Evolutionary conservation across 2,329 filamentous ascomycete genomes (phyloP).

Genomic region (Fusarium temperatum): DNA sequence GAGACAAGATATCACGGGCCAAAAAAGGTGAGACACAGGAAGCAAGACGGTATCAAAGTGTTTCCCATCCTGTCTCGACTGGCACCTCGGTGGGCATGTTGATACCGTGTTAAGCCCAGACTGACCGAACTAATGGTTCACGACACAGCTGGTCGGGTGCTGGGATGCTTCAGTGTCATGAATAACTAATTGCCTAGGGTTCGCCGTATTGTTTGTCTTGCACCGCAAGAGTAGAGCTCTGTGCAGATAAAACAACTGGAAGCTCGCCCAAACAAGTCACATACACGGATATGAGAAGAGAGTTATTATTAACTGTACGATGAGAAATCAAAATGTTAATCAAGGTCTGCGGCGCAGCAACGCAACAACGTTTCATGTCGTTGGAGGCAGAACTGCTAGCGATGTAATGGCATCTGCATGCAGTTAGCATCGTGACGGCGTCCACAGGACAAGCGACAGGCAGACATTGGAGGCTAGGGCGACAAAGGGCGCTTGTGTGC

Average conservation of each 20-base stretch:
- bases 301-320: neutral
- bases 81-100: constrained; percentile 13
- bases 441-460: constrained; percentile 16
- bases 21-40: constrained; percentile 29
- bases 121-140: constrained; percentile 9
- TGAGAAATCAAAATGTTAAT: neutral
- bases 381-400: constrained; percentile 31
- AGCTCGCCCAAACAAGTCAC: neutral
- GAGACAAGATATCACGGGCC: constrained; percentile 33
- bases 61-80: constrained; percentile 8
- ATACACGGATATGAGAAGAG: neutral
- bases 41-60: constrained; percentile 20
- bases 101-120: neutral
- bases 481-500: constrained; percentile 25
- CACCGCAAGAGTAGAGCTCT: neutral
- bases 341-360: constrained; percentile 19
- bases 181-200: neutral
- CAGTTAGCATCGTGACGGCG: constrained; percentile 30
- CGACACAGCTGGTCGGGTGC: neutral
- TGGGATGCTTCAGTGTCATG: neutral
- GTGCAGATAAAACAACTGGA: neutral
- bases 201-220: neutral
- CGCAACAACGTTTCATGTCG: constrained; percentile 31
- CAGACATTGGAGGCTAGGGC: neutral
- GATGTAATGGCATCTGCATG: constrained; percentile 33